Conservation (phyloP, 148 eudicot species). For the Silene uniflora region DNA sequence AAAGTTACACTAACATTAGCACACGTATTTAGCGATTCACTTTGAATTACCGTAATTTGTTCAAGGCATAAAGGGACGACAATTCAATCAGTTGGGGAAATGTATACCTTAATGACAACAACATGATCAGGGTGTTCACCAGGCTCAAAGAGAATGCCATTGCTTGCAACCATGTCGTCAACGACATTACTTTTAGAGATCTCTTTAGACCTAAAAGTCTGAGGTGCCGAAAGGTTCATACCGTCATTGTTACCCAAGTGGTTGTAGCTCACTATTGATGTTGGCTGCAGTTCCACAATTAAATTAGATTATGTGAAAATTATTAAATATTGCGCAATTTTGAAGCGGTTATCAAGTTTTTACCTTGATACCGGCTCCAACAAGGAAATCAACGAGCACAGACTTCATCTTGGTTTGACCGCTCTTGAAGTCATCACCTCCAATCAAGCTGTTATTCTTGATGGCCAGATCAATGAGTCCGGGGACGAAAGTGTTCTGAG, state of each 20-base stretch:
- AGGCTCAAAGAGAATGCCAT: conserved; percentile 82
- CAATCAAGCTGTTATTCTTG: conserved; percentile 76
- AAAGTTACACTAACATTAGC: neutral
- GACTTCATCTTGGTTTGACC: conserved; percentile 99
- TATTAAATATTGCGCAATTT: neutral
- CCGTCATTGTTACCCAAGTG: conserved; percentile 99
- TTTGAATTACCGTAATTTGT: neutral
- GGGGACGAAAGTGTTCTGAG: conserved; percentile 97
- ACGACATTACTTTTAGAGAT: conserved; percentile 98
- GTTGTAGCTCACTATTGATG: conserved; percentile 97
- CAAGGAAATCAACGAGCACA: conserved; percentile 96
- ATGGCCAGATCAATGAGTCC: conserved; percentile 91
- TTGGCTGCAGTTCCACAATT: conserved; percentile 54
- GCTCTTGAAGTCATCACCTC: conserved; percentile 99
- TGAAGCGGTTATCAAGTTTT: neutral
- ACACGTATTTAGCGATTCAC: neutral
- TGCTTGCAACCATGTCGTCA: conserved; percentile 98
- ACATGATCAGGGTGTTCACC: conserved; percentile 99
- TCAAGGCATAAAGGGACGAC: neutral
- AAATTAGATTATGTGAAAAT: neutral
- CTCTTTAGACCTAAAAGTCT: conserved; percentile 94
- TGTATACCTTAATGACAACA: conserved; percentile 84
- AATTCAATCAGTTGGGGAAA: neutral
- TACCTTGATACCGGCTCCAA: conserved; percentile 99
- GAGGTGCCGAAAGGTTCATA: conserved; percentile 97